Base-by-base conservation (phyloP, 2,329 filamentous ascomycete genomes). In the Stachybotrys chartarum region DNA sequence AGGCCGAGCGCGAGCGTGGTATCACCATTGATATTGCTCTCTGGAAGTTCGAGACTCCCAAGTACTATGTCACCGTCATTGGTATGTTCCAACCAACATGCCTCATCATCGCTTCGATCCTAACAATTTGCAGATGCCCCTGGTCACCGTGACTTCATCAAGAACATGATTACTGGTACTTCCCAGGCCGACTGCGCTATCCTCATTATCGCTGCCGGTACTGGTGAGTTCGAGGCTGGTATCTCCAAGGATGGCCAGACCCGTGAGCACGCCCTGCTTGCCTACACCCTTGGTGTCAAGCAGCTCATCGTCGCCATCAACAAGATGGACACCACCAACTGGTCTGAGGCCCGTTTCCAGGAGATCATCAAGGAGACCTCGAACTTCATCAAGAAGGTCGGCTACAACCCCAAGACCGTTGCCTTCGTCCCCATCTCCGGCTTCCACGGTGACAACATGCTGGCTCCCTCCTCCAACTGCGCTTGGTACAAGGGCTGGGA, bases 111-210 rank as follows among this genome's bases (percentile, higher is more conserved):
- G 32, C 42, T 55, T 12, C 17, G 10, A 51, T 3, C 11, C 58
- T 65, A 52, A 61, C 60, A 46, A n/a, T n/a, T n/a, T 6, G 0
- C 14, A 88, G 90, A 99, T 75, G 94, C 94, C 78, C 94, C 94
- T 74, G 94, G 94, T 82, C 94, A 99, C 83, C 93, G 94, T 94
- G 94, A 99, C 77, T 99, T 97, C 87, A 97, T 99, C 91, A 99
- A 99, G 93, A 99, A 97, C 92, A 99, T 99, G 94, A 99, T 99
- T 80, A 97, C 94, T 88, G 94, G 94, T 92, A 97, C 94, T 75
- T 99, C 94, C 79, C 94, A 97, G 89, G 94, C 94, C 72, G 94
- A 99, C 77, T 97, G 94, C 83, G 94, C 94, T 75, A 91, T 99
- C 79, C 92, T 99, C 85, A 97, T 99, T 83, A 99, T 99, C 81